phyloP scores from a whole-genome alignment of 495 filamentous ascomycete genomes.

The Penicillium macrosclerotiorum region DNA sequence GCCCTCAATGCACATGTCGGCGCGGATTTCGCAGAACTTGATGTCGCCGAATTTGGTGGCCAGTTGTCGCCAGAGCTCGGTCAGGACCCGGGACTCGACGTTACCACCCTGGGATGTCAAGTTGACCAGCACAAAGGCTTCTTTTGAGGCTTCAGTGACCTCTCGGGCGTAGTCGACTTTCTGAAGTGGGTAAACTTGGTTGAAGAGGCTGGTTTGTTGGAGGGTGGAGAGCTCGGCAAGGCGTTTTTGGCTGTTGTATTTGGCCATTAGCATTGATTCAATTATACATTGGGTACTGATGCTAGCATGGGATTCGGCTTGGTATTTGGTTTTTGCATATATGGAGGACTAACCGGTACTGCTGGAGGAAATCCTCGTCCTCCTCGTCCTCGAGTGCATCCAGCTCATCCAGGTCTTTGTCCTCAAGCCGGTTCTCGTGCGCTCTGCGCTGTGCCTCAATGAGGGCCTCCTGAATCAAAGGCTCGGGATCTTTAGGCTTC shows the following conservation, averaged over 20 bases:
- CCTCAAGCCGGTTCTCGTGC: constrained; percentile 86
- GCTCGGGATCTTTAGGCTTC: constrained; percentile 90
- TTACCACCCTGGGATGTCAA: constrained; percentile 80
- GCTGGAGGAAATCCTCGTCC: constrained; percentile 85
- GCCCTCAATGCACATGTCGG: constrained; percentile 89
- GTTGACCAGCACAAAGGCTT: constrained; percentile 76
- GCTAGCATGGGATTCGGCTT: not conserved
- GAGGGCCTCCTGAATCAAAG: constrained; percentile 94
- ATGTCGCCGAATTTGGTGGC: constrained; percentile 84
- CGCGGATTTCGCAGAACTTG: constrained; percentile 97
- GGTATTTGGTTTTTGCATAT: not conserved
- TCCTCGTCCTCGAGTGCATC: constrained; percentile 92
- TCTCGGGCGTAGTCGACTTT: constrained; percentile 90
- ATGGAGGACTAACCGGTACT: constrained; percentile 62
- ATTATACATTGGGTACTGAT: not conserved
- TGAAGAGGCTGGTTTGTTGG: constrained; percentile 71
- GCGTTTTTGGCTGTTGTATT: constrained; percentile 63
- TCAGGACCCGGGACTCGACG: constrained; percentile 75
- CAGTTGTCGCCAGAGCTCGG: constrained; percentile 82
- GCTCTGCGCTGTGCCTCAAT: constrained; percentile 73
- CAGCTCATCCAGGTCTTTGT: constrained; percentile 90
- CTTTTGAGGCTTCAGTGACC: constrained; percentile 85
- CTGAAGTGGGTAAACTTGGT: constrained; percentile 87
- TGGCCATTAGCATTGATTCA: constrained; percentile 12
- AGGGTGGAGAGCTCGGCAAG: constrained; percentile 75